Percentiles rank a stretch among this genome's conserved stretches.
Conservation (phyloP, 495 filamentous ascomycete genomes). For the Penicillium parvum region DNA sequence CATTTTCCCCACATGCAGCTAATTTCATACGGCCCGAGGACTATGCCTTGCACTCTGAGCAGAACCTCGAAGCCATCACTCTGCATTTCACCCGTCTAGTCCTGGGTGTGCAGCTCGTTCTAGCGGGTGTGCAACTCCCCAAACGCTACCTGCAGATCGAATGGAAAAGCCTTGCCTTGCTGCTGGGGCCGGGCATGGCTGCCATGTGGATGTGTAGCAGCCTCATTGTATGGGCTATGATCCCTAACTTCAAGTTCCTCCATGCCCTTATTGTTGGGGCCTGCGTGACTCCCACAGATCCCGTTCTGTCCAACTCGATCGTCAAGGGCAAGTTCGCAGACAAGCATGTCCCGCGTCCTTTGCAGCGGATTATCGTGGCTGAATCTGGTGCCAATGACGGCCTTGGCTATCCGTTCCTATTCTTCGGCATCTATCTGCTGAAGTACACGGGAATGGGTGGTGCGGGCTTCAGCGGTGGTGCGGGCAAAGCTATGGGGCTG, state of each 20-base stretch:
- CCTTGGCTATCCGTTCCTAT: conserved; percentile 89
- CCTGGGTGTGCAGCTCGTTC: conserved; percentile 83
- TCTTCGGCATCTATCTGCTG: conserved; percentile 77
- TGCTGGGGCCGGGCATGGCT: conserved; percentile 83
- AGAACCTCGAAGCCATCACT: conserved; percentile 61
- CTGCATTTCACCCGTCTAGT: conserved; percentile 84
- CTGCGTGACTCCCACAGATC: conserved; percentile 89
- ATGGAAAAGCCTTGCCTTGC: conserved; percentile 71
- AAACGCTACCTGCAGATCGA: conserved; percentile 74
- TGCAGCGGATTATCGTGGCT: conserved; percentile 84
- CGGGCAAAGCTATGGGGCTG: conserved; percentile 62
- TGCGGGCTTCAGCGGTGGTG: conserved; percentile 52
- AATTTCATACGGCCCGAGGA: conserved; percentile 73
- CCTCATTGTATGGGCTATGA: conserved; percentile 72
- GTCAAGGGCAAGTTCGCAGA: conserved; percentile 94
- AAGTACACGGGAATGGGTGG: conserved; percentile 65
- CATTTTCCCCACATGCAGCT: conserved; percentile 71
- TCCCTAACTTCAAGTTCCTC: conserved; percentile 68
- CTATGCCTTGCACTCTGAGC: conserved; percentile 62
- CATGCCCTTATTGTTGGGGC: conserved; percentile 75
- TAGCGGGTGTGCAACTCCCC: conserved; percentile 89
- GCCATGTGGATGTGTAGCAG: conserved; percentile 85
- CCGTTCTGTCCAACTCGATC: conserved; percentile 82
- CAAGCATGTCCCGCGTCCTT: conserved; percentile 73
- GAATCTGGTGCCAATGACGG: conserved; percentile 93